Percentiles rank a stretch among this genome's conserved stretches.
Conservation (phyloP, 306 rosid species). For the Rubus idaeus region DNA sequence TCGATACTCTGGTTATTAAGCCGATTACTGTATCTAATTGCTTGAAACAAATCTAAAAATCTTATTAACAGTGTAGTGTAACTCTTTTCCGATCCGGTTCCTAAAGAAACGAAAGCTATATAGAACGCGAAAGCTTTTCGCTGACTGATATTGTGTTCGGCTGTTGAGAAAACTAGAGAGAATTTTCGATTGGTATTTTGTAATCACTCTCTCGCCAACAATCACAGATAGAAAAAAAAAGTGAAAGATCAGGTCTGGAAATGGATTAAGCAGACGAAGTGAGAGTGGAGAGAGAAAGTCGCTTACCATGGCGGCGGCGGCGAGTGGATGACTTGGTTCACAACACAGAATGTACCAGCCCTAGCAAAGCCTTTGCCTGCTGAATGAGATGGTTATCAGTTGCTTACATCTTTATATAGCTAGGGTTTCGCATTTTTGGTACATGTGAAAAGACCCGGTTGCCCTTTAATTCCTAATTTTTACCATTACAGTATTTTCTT, state of each 20-base stretch:
- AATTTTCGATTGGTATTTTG: neutral
- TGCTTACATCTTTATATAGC: neutral
- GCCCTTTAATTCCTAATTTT: neutral
- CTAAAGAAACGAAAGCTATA: neutral
- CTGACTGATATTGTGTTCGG: neutral
- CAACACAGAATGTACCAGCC: slow-evolving; percentile 6
- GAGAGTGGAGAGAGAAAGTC: neutral
- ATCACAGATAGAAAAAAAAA: neutral
- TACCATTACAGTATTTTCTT: no score
- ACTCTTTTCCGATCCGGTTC: neutral
- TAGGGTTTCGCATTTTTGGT: slow-evolving; percentile 12
- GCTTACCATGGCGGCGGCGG: slow-evolving; percentile 25
- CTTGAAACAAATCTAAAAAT: neutral
- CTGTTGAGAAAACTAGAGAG: neutral
- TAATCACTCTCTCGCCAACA: neutral
- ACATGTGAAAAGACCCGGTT: slow-evolving; percentile 18
- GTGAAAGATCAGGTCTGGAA: neutral
- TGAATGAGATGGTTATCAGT: no score
- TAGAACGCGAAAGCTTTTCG: no score
- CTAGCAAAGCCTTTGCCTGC: neutral
- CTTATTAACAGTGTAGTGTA: neutral
- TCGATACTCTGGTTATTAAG: no score
- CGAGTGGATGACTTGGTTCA: neutral
- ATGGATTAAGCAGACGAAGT: neutral
- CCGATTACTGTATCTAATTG: neutral